phyloP scores from a whole-genome alignment of 1,284 basidiomycete genomes.

The Rhodotorula sp. region DNA sequence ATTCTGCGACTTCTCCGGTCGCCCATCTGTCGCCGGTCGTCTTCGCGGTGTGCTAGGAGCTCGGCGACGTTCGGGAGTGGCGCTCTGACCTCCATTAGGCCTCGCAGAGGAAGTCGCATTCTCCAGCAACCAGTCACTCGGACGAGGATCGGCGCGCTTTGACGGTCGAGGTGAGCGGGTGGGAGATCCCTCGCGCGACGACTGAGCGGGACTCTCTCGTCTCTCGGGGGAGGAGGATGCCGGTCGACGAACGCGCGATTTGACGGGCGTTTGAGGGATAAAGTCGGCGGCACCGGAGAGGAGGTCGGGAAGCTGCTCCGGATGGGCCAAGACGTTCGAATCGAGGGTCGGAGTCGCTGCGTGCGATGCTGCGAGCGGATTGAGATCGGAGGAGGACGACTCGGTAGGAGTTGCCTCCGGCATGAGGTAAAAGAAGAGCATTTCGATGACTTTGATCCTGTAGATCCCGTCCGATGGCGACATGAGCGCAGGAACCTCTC shows the following conservation, averaged over 20 bases:
- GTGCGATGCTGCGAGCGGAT: slow-evolving; percentile 29
- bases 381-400: background rate
- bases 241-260: background rate
- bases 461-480: too few species aligned
- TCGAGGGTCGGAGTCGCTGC: slow-evolving; percentile 38
- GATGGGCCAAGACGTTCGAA: slow-evolving; percentile 7
- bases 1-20: too few species aligned
- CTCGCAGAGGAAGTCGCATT: too few species aligned
- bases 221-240: background rate
- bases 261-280: slow-evolving; percentile 36
- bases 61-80: too few species aligned
- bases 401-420: slow-evolving; percentile 56
- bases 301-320: slow-evolving; percentile 8
- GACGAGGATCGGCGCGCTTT: too few species aligned
- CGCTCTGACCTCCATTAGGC: too few species aligned
- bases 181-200: slow-evolving; percentile 11
- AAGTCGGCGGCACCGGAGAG: slow-evolving; percentile 32
- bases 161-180: background rate
- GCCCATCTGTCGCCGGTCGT: too few species aligned
- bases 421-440: slow-evolving; percentile 85
- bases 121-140: too few species aligned
- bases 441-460: slow-evolving; percentile 91
- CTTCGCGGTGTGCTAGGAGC: too few species aligned
- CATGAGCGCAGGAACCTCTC: too few species aligned
- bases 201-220: background rate